Conservation (phyloP, 257 asterid species). For the Anisodus acutangulus region DNA sequence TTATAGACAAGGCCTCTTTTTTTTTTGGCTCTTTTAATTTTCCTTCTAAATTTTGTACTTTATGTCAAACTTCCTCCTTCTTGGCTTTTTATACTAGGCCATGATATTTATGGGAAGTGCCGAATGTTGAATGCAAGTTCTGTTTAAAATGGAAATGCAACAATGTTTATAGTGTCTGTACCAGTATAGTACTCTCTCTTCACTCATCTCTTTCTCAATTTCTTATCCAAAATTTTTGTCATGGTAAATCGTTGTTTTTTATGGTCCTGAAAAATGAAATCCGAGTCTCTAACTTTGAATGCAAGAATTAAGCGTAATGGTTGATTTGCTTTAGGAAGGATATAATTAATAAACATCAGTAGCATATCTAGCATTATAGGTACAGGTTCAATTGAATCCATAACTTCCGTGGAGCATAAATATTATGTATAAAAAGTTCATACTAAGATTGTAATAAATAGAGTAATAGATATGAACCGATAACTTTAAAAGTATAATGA, state of each 20-base stretch:
- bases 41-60: background rate
- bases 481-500: too few species aligned
- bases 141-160: slow-evolving; percentile 19
- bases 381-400: too few species aligned
- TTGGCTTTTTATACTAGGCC: slow-evolving; percentile 23
- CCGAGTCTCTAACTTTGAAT: background rate
- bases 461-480: too few species aligned
- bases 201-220: background rate
- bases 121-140: slow-evolving; percentile 15
- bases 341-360: background rate
- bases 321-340: background rate
- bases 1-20: slow-evolving; percentile 4
- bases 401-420: too few species aligned
- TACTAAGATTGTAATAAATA: too few species aligned
- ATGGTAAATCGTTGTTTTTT: too few species aligned
- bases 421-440: too few species aligned
- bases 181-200: background rate
- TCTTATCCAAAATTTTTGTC: background rate
- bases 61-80: background rate
- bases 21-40: background rate
- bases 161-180: background rate
- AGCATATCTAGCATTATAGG: too few species aligned
- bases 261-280: background rate
- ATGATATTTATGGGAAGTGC: background rate
- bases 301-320: background rate